Percentiles rank a stretch among this genome's conserved stretches.
Evolutionary conservation across 345 rosid genomes (phyloP).

Genomic region (Eucalyptus decipiens): DNA sequence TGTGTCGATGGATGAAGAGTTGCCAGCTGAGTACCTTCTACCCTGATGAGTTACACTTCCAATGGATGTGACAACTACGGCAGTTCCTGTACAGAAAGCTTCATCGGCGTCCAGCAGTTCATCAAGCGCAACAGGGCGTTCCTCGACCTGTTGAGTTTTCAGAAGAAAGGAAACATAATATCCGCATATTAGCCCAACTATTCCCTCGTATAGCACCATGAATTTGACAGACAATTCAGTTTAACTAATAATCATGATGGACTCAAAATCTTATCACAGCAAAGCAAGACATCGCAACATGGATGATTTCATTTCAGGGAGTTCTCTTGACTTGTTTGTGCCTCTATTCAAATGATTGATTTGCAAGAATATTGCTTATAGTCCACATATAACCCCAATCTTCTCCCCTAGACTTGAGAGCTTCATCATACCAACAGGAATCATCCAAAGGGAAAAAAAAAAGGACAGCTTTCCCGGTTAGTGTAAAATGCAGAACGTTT

Average conservation of each 20-base stretch:
- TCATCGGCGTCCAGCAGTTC: conserved; percentile 13
- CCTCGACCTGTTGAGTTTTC: background rate
- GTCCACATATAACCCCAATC: background rate
- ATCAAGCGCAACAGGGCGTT: background rate
- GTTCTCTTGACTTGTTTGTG: background rate
- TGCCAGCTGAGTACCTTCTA: conserved; percentile 1
- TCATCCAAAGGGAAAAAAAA: background rate
- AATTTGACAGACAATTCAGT: background rate
- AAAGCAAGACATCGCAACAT: background rate
- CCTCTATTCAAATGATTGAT: background rate
- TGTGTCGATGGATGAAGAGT: background rate
- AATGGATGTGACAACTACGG: conserved; percentile 15
- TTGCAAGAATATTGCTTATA: background rate
- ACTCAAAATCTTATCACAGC: background rate
- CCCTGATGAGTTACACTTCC: conserved; percentile 10
- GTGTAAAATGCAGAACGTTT: background rate
- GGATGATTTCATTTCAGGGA: background rate
- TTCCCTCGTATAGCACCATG: background rate
- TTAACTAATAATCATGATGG: background rate
- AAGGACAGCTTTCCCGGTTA: background rate
- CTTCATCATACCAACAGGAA: background rate
- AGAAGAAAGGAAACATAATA: background rate
- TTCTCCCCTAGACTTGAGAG: background rate
- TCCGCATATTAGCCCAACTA: background rate
- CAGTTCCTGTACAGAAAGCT: conserved; percentile 33